phyloP scores from a whole-genome alignment of 2,329 filamentous ascomycete genomes.

The Diaporthe sp. region DNA sequence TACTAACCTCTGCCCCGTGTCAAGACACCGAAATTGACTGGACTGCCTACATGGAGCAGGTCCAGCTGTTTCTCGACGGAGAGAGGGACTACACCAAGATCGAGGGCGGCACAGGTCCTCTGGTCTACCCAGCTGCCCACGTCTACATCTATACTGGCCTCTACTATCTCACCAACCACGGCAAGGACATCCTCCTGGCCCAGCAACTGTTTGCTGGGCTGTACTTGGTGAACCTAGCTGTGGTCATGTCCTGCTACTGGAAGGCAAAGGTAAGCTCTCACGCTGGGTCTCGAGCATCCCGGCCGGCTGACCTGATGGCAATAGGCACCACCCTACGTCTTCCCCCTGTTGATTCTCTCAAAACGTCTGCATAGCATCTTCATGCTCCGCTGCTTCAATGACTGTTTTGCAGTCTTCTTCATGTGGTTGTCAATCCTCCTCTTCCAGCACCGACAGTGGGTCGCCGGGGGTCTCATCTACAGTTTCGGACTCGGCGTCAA shows the following conservation, averaged over 20 bases:
- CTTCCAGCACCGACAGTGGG: slow-evolving; percentile 83
- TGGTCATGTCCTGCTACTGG: slow-evolving; percentile 88
- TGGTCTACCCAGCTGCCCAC: slow-evolving; percentile 95
- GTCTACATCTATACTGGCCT: slow-evolving; percentile 90
- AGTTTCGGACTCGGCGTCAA: slow-evolving; percentile 90
- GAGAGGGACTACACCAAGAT: slow-evolving; percentile 92
- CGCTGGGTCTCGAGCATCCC: not conserved
- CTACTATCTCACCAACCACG: slow-evolving; percentile 82
- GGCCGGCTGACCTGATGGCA: not conserved
- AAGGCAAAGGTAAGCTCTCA: slow-evolving; percentile 71
- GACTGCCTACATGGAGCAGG: slow-evolving; percentile 96
- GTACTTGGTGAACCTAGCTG: slow-evolving; percentile 80
- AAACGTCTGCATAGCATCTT: slow-evolving; percentile 96
- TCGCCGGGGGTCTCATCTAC: slow-evolving; percentile 79
- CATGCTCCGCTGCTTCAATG: slow-evolving; percentile 93
- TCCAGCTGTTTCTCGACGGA: slow-evolving; percentile 82
- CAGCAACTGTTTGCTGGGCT: slow-evolving; percentile 86
- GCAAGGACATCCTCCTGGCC: slow-evolving; percentile 82
- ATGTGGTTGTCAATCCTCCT: slow-evolving; percentile 86
- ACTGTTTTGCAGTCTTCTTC: slow-evolving; percentile 88
- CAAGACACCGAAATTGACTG: slow-evolving; percentile 97
- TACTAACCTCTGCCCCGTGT: not conserved
- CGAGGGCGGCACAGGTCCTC: slow-evolving; percentile 88
- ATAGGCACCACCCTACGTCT: slow-evolving; percentile 87
- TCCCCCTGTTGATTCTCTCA: slow-evolving; percentile 87